Percentiles rank a stretch among this genome's conserved stretches.
Evolutionary conservation across 345 rosid genomes (phyloP).

Genomic region (Citrus hindsii): DNA sequence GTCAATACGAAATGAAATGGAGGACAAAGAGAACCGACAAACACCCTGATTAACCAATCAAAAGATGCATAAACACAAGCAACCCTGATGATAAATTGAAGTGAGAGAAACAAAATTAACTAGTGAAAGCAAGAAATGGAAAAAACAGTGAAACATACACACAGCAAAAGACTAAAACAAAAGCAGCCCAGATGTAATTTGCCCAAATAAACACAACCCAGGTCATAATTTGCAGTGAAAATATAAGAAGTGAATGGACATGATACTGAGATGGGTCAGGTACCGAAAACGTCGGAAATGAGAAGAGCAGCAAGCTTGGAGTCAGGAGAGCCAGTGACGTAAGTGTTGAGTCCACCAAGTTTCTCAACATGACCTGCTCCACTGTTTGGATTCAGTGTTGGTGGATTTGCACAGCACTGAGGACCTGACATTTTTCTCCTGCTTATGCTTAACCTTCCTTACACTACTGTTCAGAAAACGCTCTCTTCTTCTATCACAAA

Average conservation of each 20-base stretch:
- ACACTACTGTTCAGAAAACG: too few species aligned
- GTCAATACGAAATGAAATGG: background rate
- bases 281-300: slow-evolving; percentile 54
- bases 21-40: background rate
- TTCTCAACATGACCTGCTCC: slow-evolving; percentile 33
- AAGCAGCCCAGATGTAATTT: background rate
- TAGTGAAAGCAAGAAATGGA: too few species aligned
- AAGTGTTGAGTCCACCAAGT: slow-evolving; percentile 37
- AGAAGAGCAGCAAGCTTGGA: slow-evolving; percentile 36
- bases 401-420: slow-evolving; percentile 49
- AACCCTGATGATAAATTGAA: background rate
- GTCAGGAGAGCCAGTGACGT: slow-evolving; percentile 29
- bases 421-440: slow-evolving; percentile 31
- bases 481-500: too few species aligned
- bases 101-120: too few species aligned
- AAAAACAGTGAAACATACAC: too few species aligned
- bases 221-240: background rate
- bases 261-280: background rate
- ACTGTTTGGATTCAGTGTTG: slow-evolving; percentile 21
- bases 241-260: background rate
- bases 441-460: too few species aligned
- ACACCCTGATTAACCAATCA: background rate
- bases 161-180: too few species aligned
- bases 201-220: background rate
- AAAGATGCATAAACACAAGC: background rate